These are phyloP conservation scores for Spathaspora gorwiae DNA, from an alignment of 805 yeast species.

Conservation along the genomic window DNA sequence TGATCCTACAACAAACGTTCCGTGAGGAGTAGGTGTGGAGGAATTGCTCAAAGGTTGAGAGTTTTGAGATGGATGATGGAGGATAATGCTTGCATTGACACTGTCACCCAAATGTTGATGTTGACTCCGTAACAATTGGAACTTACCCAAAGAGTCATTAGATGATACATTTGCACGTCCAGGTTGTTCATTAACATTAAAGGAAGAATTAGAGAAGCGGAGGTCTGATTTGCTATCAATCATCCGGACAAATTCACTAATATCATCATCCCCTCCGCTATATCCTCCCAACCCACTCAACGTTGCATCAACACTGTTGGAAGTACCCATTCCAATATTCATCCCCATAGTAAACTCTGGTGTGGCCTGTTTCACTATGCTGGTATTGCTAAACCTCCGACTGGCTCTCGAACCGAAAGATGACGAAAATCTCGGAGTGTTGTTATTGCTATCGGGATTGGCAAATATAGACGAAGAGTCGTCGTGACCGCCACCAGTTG, in stretches of 20 bases:
- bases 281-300: slow-evolving; percentile 45
- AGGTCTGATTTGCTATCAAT: slow-evolving; percentile 62
- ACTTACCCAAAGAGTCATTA: slow-evolving; percentile 46
- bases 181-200: slow-evolving; percentile 8
- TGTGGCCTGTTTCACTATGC: slow-evolving; percentile 20
- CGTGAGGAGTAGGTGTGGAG: background rate
- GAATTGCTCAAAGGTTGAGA: slow-evolving; percentile 4
- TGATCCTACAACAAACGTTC: slow-evolving; percentile 10
- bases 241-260: slow-evolving; percentile 66
- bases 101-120: slow-evolving; percentile 56
- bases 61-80: slow-evolving; percentile 16
- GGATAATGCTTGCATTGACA: slow-evolving; percentile 45
- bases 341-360: slow-evolving; percentile 14
- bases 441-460: slow-evolving; percentile 14
- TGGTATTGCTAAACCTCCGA: slow-evolving; percentile 43
- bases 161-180: slow-evolving; percentile 10
- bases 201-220: slow-evolving; percentile 22
- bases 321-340: slow-evolving; percentile 4
- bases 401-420: slow-evolving; percentile 64
- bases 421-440: slow-evolving; percentile 60
- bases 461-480: slow-evolving; percentile 12
- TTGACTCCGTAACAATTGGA: slow-evolving; percentile 47
- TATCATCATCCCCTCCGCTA: slow-evolving; percentile 56
- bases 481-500: slow-evolving; percentile 33
- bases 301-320: slow-evolving; percentile 17